Evolutionary conservation across 768 basidiomycete species (phyloP).

Genomic region (Cyclocybe cylindracea): DNA sequence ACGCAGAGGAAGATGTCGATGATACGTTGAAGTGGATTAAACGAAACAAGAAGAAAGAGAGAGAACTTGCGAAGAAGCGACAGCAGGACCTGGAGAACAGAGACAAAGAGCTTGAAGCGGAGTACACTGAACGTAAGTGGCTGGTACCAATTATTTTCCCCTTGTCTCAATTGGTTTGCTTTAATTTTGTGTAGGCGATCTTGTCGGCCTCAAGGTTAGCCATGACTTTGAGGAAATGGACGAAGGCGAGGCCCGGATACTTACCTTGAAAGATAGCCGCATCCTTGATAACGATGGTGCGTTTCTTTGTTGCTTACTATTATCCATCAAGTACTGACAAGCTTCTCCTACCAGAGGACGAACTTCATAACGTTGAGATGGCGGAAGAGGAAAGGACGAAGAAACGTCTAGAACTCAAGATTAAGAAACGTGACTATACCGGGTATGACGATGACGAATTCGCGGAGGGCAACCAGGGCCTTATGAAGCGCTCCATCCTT

Average conservation of each 20-base stretch:
- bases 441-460: slow-evolving; percentile 98
- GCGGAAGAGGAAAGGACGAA: slow-evolving; percentile 83
- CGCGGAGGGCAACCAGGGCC: slow-evolving; percentile 64
- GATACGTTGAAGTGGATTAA: slow-evolving; percentile 91
- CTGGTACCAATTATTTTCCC: background rate
- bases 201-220: slow-evolving; percentile 92
- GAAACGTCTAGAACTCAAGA: slow-evolving; percentile 82
- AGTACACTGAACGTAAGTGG: slow-evolving; percentile 84
- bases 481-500: slow-evolving; percentile 75
- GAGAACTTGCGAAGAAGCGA: slow-evolving; percentile 82
- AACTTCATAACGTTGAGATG: slow-evolving; percentile 94
- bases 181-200: slow-evolving; percentile 60
- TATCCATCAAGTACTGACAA: background rate
- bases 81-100: slow-evolving; percentile 82
- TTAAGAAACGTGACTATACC: slow-evolving; percentile 86
- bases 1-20: slow-evolving; percentile 75
- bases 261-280: slow-evolving; percentile 95
- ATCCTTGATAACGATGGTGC: slow-evolving; percentile 94
- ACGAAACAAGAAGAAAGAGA: slow-evolving; percentile 86
- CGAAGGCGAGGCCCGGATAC: slow-evolving; percentile 93
- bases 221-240: slow-evolving; percentile 92
- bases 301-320: background rate
- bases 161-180: background rate
- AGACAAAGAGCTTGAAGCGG: slow-evolving; percentile 74
- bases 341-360: slow-evolving; percentile 72